Percentiles rank a stretch among this genome's conserved stretches.
These are phyloP conservation scores for Ceratocystis colombiana DNA, from an alignment of 2,329 filamentous ascomycete species.

Conservation along the genomic window DNA sequence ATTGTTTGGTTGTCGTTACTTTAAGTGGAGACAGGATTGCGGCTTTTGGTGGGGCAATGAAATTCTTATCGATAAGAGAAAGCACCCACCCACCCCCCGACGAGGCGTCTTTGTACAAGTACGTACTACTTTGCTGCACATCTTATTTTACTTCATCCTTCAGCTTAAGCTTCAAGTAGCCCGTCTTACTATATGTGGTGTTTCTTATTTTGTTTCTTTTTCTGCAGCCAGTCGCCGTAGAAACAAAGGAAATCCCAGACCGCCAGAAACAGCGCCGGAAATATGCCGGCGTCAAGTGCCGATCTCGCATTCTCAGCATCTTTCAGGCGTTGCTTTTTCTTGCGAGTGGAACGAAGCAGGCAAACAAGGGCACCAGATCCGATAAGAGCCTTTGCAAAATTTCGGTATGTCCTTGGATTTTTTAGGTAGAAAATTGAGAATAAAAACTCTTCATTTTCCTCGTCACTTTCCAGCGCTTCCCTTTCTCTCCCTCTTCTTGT, in stretches of 20 bases:
- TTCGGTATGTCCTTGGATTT: background rate
- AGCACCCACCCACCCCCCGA: too few relatives aligned
- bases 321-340: background rate
- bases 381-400: background rate
- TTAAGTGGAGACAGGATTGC: background rate
- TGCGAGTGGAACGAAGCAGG: background rate
- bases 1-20: background rate
- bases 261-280: background rate
- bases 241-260: background rate
- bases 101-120: background rate
- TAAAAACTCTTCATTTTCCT: background rate
- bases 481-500: background rate
- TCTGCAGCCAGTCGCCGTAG: background rate
- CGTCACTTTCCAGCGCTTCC: background rate
- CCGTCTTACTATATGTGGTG: background rate
- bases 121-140: background rate
- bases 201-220: background rate
- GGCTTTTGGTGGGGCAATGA: background rate
- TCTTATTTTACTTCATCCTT: background rate
- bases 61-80: constrained; percentile 4
- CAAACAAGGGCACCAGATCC: background rate
- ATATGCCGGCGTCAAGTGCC: constrained; percentile 7
- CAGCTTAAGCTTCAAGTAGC: background rate
- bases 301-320: background rate
- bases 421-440: background rate